Base-by-base conservation (phyloP, 331 rosid species). In the Quercus phellos region DNA sequence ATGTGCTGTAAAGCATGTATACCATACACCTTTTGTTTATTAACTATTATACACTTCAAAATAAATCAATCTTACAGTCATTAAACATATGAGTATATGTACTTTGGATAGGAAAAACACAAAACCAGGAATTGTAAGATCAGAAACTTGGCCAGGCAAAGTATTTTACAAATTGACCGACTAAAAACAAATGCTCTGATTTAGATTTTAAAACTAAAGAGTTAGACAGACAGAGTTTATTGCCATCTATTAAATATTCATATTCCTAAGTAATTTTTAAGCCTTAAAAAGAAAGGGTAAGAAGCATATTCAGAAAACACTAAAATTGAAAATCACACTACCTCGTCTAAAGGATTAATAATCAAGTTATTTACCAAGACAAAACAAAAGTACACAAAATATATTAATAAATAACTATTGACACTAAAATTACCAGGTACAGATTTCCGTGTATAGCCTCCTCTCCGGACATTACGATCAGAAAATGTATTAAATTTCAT, bases 401-500 rank as follows among this genome's bases (percentile, higher is more conserved):
- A 3, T 10, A 46, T 46, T 12, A 46, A 61, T 29, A 61, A 13
- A 11, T 12, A 27, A 29, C 30, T 27, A 27, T 14, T 12, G 68
- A 29, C 34, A 75, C 17, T 68, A 19, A 74, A 35, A 70, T 88
- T 91, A 91, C 97, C 94, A 78, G 91, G 87, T 68, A 73, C 63
- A 81, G 88, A 74, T 82, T 79, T 85, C 55, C 86, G 84, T 77
- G 94, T 77, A 84, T 86, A 86, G 85, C 86, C 88, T 72, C 84
- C 78, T 85, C 90, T 87, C 61, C 88, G 92, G 72, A 74, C 84
- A 84, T 87, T 85, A 75, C 82, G 90, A 77, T 87, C 93, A 81
- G 87, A 83, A 80, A 59, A 77, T 43, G 90, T 56, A 76, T 83
- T 84, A 78, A 73, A 71, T 74, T 78, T 90, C 77, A 67, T 61